Evolutionary conservation across 129 eudicot genomes (phyloP).

Genomic region (Flaveria sonorensis): DNA sequence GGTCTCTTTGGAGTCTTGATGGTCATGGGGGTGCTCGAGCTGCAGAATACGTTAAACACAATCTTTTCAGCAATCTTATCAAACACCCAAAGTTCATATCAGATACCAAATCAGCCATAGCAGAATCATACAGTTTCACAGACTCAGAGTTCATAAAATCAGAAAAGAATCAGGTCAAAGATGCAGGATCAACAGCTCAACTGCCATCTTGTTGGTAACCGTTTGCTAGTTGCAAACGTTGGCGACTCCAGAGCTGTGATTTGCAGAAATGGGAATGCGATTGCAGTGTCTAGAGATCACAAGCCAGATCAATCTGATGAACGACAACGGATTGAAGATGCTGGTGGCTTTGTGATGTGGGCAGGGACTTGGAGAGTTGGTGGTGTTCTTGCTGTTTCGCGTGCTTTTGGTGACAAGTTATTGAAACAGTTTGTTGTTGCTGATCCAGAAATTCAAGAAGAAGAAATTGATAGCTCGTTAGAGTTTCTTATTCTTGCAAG

Average conservation of each 20-base stretch:
- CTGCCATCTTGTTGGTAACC: slow-evolving; percentile 89
- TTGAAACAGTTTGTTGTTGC: slow-evolving; percentile 94
- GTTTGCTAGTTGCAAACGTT: slow-evolving; percentile 86
- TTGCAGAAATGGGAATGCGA: slow-evolving; percentile 79
- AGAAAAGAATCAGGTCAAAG: slow-evolving; percentile 67
- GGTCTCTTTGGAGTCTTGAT: slow-evolving; percentile 95
- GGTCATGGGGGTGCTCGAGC: slow-evolving; percentile 98
- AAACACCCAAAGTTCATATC: slow-evolving; percentile 82
- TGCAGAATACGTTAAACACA: slow-evolving; percentile 81
- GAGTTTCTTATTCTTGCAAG: slow-evolving; percentile 95
- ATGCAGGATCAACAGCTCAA: slow-evolving; percentile 96
- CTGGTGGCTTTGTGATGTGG: slow-evolving; percentile 99
- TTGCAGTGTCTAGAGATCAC: slow-evolving; percentile 92
- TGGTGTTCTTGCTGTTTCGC: slow-evolving; percentile 98
- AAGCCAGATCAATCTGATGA: slow-evolving; percentile 94
- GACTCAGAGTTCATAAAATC: slow-evolving; percentile 80
- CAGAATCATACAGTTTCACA: slow-evolving; percentile 76
- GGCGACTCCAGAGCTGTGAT: slow-evolving; percentile 98
- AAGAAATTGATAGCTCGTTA: slow-evolving; percentile 65
- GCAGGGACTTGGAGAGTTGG: slow-evolving; percentile 99
- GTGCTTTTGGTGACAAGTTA: slow-evolving; percentile 93
- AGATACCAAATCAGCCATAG: slow-evolving; percentile 87
- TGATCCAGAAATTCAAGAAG: slow-evolving; percentile 95
- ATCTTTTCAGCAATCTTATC: slow-evolving; percentile 77
- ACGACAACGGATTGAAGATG: slow-evolving; percentile 81